Evolutionary conservation across 2,329 filamentous ascomycete genomes (phyloP), one percentile per base, ranked within the genome.

Genomic region (Penicillium sp.): DNA sequence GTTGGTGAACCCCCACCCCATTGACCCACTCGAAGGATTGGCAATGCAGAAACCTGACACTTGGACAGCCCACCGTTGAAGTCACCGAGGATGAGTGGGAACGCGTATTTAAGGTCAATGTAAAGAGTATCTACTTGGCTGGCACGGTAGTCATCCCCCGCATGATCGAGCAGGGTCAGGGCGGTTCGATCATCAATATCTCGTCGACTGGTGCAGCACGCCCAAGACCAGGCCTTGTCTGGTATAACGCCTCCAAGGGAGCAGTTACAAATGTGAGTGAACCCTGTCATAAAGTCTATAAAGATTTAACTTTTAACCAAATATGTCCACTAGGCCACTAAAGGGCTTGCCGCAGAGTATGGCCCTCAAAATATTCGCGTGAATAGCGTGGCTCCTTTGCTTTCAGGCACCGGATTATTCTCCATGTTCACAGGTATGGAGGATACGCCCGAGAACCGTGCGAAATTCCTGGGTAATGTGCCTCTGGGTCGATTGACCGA

Each of bases 301-400:
- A n/a, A n/a, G n/a, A n/a, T n/a, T n/a, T n/a, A n/a, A n/a, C n/a
- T n/a, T n/a, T n/a, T n/a, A n/a, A n/a, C n/a, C n/a, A n/a, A n/a
- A n/a, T n/a, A 11, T n/a, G 29, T 53, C 34, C 16, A 9, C 7
- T 50, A 83, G 75, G 84, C 83, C 9, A 87, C 84, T 2, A 87
- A 85, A 72, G 82, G 82, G 10, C 79, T 92, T 60, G 89, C 88
- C 0, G 85, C 88, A 1, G 89, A 92, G 70, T 92, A 88, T 62
- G 89, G 86, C 0, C 81, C 84, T 0, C 82, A 89, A 51, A 81
- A 89, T 61, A 90, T 92, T 59, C 83, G 88, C 0, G 87, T 92
- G 64, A 91, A 91, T 59, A 81, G 83, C 1, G 84, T 92, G 13
- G 89, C 86, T 43, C 88, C 88, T 0, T 80, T 90, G 0, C 77